Evolutionary conservation across 73 alveolate species (phyloP), one percentile per base, ranked within the genome.

Genomic region (Tetrahymena malaccensis): DNA sequence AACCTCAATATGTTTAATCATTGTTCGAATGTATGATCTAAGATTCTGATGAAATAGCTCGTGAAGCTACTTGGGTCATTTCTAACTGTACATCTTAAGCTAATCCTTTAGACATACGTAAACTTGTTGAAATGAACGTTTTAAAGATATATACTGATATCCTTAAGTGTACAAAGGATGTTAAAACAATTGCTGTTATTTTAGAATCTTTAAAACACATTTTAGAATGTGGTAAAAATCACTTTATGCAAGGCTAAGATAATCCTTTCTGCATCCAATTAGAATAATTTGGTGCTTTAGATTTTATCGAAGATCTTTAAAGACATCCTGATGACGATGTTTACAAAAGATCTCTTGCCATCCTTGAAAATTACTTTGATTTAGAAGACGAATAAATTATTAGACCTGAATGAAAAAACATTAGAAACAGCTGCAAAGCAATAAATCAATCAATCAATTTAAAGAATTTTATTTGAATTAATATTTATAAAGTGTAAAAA

Each of bases 71-170:
- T 35, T 98, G 99, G 99, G 99, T 99, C 35, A 96, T 99, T 44
- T 96, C 99, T 94, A 99, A 99, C 96, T 96, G 98, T 55, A 98
- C 99, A 12, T 97, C 98, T 55, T 98, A 96, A 27, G 99, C 99
- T 84, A 96, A 94, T 58, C 96, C 93, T 43, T 94, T 95, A 85
- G 98, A 98, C 94, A 94, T 98, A 93, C 55, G 96, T 43, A 93
- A 83, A 43, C 55, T 99, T 34, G 98, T 99, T 35, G 97, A 96
- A 35, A 96, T 96, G 50, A 99, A 99, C 27, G 96, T 98, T 43
- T 83, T 99, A 35, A 94, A 96, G 95, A 98, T 98, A 21, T 94
- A 70, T 70, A 70, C 98, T 50, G 89, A 95, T 27, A 35, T 94
- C 43, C 94, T 98, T 22, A 93, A 98, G 25, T 95, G 85, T 37